Evolutionary conservation across 2,329 filamentous ascomycete species (phyloP).

Genomic region (Paraconiothyrium brasiliense): DNA sequence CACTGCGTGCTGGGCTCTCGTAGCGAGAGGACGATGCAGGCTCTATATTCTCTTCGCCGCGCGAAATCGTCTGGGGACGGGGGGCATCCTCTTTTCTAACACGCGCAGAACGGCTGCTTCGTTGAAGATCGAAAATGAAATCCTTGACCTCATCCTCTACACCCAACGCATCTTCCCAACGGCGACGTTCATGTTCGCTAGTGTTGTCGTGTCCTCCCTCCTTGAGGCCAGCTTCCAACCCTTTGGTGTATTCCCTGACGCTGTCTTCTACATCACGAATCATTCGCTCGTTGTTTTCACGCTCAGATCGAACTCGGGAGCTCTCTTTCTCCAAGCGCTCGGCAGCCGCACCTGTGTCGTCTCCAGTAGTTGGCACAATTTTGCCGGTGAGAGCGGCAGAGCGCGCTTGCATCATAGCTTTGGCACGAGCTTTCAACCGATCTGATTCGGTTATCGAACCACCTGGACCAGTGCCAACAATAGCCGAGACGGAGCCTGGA

Average conservation of each 20-base stretch:
- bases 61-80: slow-evolving; percentile 53
- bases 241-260: slow-evolving; percentile 84
- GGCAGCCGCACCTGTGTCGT: slow-evolving; percentile 80
- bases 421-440: slow-evolving; percentile 91
- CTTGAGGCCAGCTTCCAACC: slow-evolving; percentile 87
- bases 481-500: slow-evolving; percentile 78
- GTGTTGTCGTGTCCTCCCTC: slow-evolving; percentile 78
- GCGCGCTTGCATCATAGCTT: slow-evolving; percentile 98
- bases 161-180: slow-evolving; percentile 95
- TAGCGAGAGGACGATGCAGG: slow-evolving; percentile 51
- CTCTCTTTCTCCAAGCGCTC: slow-evolving; percentile 90
- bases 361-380: slow-evolving; percentile 73
- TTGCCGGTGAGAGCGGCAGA: slow-evolving; percentile 91
- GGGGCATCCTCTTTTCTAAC: slow-evolving; percentile 67
- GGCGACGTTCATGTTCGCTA: slow-evolving; percentile 87
- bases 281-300: slow-evolving; percentile 95
- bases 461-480: slow-evolving; percentile 92
- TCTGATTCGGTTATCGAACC: slow-evolving; percentile 92
- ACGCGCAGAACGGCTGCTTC: slow-evolving; percentile 80
- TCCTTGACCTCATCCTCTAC: slow-evolving; percentile 97
- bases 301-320: slow-evolving; percentile 80
- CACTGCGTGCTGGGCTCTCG: slow-evolving; percentile 60
- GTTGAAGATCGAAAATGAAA: slow-evolving; percentile 96
- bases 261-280: slow-evolving; percentile 96
- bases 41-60: slow-evolving; percentile 43